Evolutionary conservation across 179 eudicot species (phyloP).

Genomic region (Silene coronaria): DNA sequence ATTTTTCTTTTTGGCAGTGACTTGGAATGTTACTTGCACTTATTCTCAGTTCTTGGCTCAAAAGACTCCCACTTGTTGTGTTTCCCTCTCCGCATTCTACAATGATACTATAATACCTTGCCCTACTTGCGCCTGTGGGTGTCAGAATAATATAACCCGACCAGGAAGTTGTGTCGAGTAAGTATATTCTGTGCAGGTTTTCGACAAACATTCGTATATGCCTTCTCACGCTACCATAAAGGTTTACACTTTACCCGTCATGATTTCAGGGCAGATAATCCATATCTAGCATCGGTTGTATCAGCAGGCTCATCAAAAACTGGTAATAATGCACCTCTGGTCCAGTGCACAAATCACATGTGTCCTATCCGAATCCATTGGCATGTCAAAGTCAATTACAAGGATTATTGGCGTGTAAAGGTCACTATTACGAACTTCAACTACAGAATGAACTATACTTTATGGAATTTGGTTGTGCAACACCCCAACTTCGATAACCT

Average conservation of each 20-base stretch:
- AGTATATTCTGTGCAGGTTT: background rate
- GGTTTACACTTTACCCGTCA: background rate
- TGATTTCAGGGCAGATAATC: constrained; percentile 28
- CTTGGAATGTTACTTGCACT: constrained; percentile 38
- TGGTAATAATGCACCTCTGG: constrained; percentile 21
- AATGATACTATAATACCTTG: constrained; percentile 38
- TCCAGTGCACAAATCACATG: constrained; percentile 34
- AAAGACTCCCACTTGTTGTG: constrained; percentile 39
- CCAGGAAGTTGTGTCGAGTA: constrained; percentile 37
- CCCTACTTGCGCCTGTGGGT: constrained; percentile 41
- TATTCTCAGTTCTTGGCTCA: constrained; percentile 38
- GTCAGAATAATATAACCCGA: constrained; percentile 35
- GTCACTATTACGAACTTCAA: constrained; percentile 28
- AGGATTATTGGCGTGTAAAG: constrained; percentile 38
- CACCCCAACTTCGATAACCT: constrained; percentile 46
- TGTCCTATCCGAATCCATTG: constrained; percentile 42
- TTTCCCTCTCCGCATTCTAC: constrained; percentile 38
- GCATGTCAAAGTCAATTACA: constrained; percentile 45
- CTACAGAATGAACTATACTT: constrained; percentile 35
- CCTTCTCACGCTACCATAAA: background rate
- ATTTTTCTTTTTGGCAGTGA: constrained; percentile 29
- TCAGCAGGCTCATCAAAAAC: constrained; percentile 26
- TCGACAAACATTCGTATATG: no score
- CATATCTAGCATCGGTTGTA: constrained; percentile 36
- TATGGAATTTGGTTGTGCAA: constrained; percentile 44